Conservation (phyloP, 805 yeast species). For the Myxozyma nipponensis region DNA sequence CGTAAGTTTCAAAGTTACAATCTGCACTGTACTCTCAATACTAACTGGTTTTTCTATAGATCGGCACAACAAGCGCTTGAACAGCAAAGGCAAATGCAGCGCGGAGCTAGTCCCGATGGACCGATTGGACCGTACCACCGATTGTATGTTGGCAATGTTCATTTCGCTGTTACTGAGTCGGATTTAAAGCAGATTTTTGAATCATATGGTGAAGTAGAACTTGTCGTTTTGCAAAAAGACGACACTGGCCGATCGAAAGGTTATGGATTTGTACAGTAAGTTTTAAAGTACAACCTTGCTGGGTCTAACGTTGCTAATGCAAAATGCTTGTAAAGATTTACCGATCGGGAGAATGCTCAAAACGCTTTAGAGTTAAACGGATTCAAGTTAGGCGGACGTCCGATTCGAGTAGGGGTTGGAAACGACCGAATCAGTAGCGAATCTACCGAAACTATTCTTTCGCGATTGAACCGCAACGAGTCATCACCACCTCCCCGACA, state of each 20-base stretch:
- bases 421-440: conserved; percentile 27
- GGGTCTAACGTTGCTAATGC: not conserved
- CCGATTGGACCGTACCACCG: conserved; percentile 24
- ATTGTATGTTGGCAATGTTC: conserved; percentile 36
- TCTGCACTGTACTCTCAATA: not conserved
- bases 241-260: conserved; percentile 86
- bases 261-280: conserved; percentile 69
- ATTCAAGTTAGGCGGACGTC: conserved; percentile 33
- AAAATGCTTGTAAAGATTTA: conserved; percentile 8
- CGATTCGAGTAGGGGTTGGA: conserved; percentile 33
- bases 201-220: conserved; percentile 66
- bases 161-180: conserved; percentile 50
- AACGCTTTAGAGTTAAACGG: conserved; percentile 35
- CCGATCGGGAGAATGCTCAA: conserved; percentile 27
- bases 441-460: conserved; percentile 21
- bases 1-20: conserved; percentile 13
- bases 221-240: conserved; percentile 81
- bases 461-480: conserved; percentile 19
- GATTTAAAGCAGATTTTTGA: conserved; percentile 67
- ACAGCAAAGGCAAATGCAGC: conserved; percentile 18
- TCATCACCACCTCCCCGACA: not conserved
- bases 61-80: conserved; percentile 27
- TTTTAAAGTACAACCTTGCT: too few species aligned
- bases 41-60: conserved; percentile 3
- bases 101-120: conserved; percentile 1